A percentile compares a stretch with the other conserved stretches of the same genome.
Conservation (phyloP, 495 filamentous ascomycete species). For the Penicillium canescens region DNA sequence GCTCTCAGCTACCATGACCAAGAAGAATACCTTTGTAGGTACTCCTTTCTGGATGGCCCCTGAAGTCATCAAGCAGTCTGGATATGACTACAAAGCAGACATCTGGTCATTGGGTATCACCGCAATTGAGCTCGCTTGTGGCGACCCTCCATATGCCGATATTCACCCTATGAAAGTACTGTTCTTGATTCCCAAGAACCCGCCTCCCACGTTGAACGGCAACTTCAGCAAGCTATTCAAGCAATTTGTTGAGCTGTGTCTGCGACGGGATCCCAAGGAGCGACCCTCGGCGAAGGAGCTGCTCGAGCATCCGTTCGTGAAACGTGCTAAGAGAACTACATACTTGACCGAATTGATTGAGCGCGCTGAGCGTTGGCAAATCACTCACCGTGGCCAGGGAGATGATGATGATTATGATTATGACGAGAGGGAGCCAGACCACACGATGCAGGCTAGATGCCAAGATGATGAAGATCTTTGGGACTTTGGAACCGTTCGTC, state of each 20-base stretch:
- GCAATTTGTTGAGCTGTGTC: slow-evolving; percentile 86
- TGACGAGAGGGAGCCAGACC: slow-evolving; percentile 54
- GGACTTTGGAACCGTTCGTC: slow-evolving; percentile 92
- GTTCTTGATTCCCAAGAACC: slow-evolving; percentile 95
- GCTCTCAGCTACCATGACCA: slow-evolving; percentile 98
- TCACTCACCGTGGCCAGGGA: slow-evolving; percentile 50
- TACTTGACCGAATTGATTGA: slow-evolving; percentile 93
- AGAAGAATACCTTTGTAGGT: slow-evolving; percentile 98
- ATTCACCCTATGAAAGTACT: slow-evolving; percentile 99
- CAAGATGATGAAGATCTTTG: slow-evolving; percentile 66
- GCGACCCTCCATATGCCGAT: slow-evolving; percentile 93
- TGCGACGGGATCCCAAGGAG: slow-evolving; percentile 84
- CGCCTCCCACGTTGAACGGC: slow-evolving; percentile 78
- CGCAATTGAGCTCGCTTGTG: slow-evolving; percentile 86
- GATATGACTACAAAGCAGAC: slow-evolving; percentile 98
- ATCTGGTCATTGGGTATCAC: slow-evolving; percentile 99
- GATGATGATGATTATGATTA: slow-evolving; percentile 54
- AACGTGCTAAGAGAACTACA: slow-evolving; percentile 83
- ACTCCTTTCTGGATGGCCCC: slow-evolving; percentile 99
- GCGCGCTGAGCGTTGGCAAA: slow-evolving; percentile 81
- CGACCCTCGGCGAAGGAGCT: slow-evolving; percentile 85
- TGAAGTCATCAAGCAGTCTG: slow-evolving; percentile 97
- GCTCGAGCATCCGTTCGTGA: slow-evolving; percentile 85
- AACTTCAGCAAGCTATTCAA: slow-evolving; percentile 90
- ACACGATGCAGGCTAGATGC: slow-evolving; percentile 28